Evolutionary conservation across 1,284 basidiomycete genomes (phyloP), one percentile per base, ranked within the genome.

Genomic region (Cutaneotrichosporon cavernicola): DNA sequence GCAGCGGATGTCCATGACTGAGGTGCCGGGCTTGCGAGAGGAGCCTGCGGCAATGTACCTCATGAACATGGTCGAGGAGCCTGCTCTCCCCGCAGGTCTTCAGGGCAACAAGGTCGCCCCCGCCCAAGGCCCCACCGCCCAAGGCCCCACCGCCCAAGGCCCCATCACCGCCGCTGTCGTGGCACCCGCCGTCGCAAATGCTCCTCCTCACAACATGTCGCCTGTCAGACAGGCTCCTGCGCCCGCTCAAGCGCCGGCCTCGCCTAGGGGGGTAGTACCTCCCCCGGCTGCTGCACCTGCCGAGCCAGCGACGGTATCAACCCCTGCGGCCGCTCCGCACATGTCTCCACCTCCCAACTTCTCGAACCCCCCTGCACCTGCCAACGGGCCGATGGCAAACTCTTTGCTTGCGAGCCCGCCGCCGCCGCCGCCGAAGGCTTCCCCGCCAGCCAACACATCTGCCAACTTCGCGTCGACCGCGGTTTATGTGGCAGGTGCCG

Each of bases 31-130:
- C n/a, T 34, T 77, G 21, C 69, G 71, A 9, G 71, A 78, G 22
- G 76, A 79, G 67, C 77, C 77, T 6, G 74, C 77, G 1, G 77
- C 77, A 16, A 64, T 73, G 64, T 79, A 79, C 61, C 69, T 79
- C 32, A 76, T 76, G 74, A 79, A 77, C 65, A 78, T 79, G 74
- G 77, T 77, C 5, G 76, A 76, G 58, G 76, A 77, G 56, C 70
- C 69, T 1, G 60, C 21, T 4, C 30, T 18, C 6, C 30, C 51
- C 4, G 26, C 51, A 7, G 31, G 13, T 31, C 51, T 32, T 10
- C 51, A 34, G 51, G 49, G 21, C 11, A 18, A 16, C 55, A 22
- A 40, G 16, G 32, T 4, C 22, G 10, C 13, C 36, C 16, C 34
- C 52, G 16, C 10, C 55, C 22, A 9, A 58, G 60, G 30, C 11